These are phyloP conservation scores for Fusarium vanettenii DNA, from an alignment of 2,329 filamentous ascomycete species.

Conservation along the genomic window DNA sequence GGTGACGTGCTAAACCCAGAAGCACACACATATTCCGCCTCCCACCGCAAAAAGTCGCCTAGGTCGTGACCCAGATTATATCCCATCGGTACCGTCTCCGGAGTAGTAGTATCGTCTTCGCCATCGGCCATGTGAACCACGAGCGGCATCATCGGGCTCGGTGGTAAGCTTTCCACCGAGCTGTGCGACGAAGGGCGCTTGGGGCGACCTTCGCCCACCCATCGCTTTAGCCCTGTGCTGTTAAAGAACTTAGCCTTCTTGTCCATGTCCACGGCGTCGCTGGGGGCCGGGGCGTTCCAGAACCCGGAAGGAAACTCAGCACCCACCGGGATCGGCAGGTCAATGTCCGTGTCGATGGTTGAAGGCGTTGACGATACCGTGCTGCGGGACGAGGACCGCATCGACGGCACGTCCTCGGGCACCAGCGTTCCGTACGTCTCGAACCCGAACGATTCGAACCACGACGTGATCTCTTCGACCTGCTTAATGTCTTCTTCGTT, in stretches of 20 bases:
- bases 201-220: conserved; percentile 51
- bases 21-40: conserved; percentile 61
- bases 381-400: conserved; percentile 40
- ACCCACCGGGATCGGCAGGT: conserved; percentile 53
- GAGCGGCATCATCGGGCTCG: conserved; percentile 61
- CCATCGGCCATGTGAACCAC: conserved; percentile 56
- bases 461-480: conserved; percentile 58
- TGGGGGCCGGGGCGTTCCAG: conserved; percentile 45
- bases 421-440: conserved; percentile 55
- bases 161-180: conserved; percentile 56
- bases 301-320: conserved; percentile 49
- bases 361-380: conserved; percentile 44
- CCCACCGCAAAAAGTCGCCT: conserved; percentile 69
- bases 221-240: conserved; percentile 47
- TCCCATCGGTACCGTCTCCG: conserved; percentile 64
- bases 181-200: conserved; percentile 45
- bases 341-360: conserved; percentile 47
- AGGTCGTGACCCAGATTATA: conserved; percentile 70
- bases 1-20: conserved; percentile 40
- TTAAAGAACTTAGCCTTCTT: conserved; percentile 48
- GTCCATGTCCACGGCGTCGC: conserved; percentile 44
- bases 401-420: conserved; percentile 34
- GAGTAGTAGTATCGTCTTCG: conserved; percentile 34
- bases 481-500: conserved; percentile 59
- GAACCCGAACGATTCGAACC: conserved; percentile 65